Evolutionary conservation across 1,139 yeast genomes (phyloP).

Genomic region (Arxiozyma heterogenica): DNA sequence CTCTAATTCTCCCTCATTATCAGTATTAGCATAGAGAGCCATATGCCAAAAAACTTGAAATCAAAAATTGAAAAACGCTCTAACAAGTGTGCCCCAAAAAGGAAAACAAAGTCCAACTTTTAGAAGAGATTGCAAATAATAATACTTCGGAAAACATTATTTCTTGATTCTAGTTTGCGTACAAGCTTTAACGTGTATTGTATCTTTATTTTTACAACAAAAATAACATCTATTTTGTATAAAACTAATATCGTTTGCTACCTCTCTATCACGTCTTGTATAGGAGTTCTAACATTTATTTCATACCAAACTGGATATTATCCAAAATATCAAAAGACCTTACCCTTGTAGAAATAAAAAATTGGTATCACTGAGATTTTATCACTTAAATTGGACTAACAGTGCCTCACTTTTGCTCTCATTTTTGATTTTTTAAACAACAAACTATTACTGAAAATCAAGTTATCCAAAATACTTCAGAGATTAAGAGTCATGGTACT

Average conservation of each 20-base stretch:
- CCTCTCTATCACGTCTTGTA: neutral
- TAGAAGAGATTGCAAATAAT: no score
- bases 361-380: neutral
- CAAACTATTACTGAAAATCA: no score
- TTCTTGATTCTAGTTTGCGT: neutral
- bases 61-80: no score
- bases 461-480: neutral
- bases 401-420: neutral
- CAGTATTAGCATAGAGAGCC: no score
- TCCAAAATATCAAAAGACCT: neutral
- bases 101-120: no score
- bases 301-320: no score
- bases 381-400: no score
- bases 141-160: no score
- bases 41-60: no score
- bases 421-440: neutral
- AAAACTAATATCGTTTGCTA: neutral
- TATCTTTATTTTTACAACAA: neutral
- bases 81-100: no score
- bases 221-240: neutral
- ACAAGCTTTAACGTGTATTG: neutral
- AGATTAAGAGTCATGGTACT: neutral
- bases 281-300: neutral
- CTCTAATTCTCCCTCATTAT: no score
- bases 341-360: neutral